Evolutionary conservation across 768 basidiomycete species (phyloP), one percentile per base, ranked within the genome.

Genomic region (Suillus hirtellus): DNA sequence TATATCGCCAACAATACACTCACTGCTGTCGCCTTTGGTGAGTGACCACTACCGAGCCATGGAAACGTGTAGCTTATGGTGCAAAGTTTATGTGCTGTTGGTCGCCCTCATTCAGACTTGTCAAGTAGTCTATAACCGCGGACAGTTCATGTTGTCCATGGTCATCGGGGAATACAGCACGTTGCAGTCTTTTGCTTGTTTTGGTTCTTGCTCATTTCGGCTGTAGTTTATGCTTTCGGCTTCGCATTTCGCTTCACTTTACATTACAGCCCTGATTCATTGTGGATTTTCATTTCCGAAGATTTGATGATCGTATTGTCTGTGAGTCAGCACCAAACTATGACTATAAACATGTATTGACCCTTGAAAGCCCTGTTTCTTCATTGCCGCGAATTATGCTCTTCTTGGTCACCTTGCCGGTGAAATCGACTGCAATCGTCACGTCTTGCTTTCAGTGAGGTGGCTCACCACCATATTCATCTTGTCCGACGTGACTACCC

Each of bases 371-470:
- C 89, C 89, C 5, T 92, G 90, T 69, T 89, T 86, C 34, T 91
- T 91, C 75, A 87, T 89, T 65, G 87, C 87, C 4, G 82, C 86
- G 19, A 82, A 87, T 68, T 91, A 92, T 68, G 75, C 89, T 62
- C 79, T 90, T n/a, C 81, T 90, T 1, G 87, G 88, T 7, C 82
- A 82, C 12, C 72, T 92, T 3, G 84, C 87, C 6, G 76, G 72
- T 24, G 78, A 82, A 65, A 73, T 90, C 8, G 68, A 77, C 15
- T 80, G 79, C 40, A 77, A 81, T 62, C 65, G 80, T 52, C 80
- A 85, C 67, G 74, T 90, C 27, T 68, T 84, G 34, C 72, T 91
- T 27, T 19, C 52, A 53, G 77, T 83, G 6, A 76, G 74, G 24
- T 76, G 76, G n/a, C 82, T 90, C 65, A 87, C 87, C 9, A 63